Evolutionary conservation across 78 protist species (phyloP), one percentile per base, ranked within the genome.

Genomic region (Ministeria vibrans): DNA sequence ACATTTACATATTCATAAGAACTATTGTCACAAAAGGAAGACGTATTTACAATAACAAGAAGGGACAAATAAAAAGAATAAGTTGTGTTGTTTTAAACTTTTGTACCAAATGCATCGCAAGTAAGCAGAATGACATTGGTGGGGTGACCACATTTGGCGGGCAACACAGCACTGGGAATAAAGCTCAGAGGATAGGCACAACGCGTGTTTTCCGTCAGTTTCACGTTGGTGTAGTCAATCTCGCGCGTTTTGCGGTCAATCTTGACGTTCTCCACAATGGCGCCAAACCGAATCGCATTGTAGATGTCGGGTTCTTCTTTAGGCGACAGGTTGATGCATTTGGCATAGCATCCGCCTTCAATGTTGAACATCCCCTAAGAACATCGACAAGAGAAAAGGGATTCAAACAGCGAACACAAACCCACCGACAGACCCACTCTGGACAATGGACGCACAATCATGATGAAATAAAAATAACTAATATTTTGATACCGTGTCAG

Each of bases 291-390:
- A 49, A 93, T 89, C 77, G 99, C 97, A 64, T 84, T 86, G 86
- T 74, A 91, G 78, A 96, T 95, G 77, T 93, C 97, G 68, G 99
- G 98, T 83, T 96, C 99, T 51, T 78, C 80, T 83, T 87, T 92
- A 7, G 51, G 61, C 25, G 87, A 51, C 46, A 96, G 89, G 68
- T 84, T 84, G 77, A 92, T 90, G 81, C 86, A 72, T 92, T 96
- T 96, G 64, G 99, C 99, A 55, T 96, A 96, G 92, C 99, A 96
- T 51, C 99, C 99, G 62, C 99, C 99, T 79, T 96, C 97, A 32
- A 95, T 83, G 83, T 93, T 93, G 83, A 92, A 92, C 53, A 92
- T 80, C 62, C 97, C 96, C n/a, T 81, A 63, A n/a, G n/a, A n/a
- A n/a, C n/a, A n/a, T n/a, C n/a, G n/a, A n/a, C n/a, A n/a, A n/a